Evolutionary conservation across 805 yeast genomes (phyloP), one percentile per base, ranked within the genome.

Genomic region (Metschnikowia lochheadii): DNA sequence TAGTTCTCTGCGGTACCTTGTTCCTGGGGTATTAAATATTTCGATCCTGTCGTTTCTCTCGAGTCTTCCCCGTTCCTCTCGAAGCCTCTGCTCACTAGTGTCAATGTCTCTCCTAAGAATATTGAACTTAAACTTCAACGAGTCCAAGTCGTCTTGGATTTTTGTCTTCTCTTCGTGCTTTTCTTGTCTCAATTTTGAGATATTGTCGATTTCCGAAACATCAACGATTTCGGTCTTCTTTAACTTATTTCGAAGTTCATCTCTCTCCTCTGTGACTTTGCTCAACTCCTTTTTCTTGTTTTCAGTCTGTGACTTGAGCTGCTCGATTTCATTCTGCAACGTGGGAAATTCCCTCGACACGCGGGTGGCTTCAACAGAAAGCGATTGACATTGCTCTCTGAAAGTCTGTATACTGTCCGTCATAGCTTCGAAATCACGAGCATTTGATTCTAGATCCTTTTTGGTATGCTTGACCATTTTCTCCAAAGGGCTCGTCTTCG

Each of bases 1-100:
- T 39, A 78, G 62, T 21, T 70, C 73, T 23, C 63, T 64, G 20
- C 63, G 53, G 37, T 69, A 61, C 23, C 69, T 63, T 1, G 61
- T 53, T 17, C 51, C 63, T 44, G 50, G 56, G 3, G 50, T 57
- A 18, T 77, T 76, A 21, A 85, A 62, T 3, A 80, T 58, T 14
- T 69, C 70, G 2, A 85, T 60, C 57, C 78, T 77, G 62, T 85
- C 91, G 13, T 70, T 75, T 7, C 42, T 50, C 11, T 55, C 53
- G 40, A 58, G 53, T 36, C 50, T 56, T 20, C 47, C 50, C 20
- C 44, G 51, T 17, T 56, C 60, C 13, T 56, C 58, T 1, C 53
- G 35, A 17, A 50, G 41, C 10, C 48, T 31, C 7, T 17, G 38
- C 44, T 57, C 58, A 23, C 49, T 46, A 15, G 13, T 13, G 4